Conservation (phyloP, 2,329 filamentous ascomycete species). For the Fusarium staphyleae region DNA sequence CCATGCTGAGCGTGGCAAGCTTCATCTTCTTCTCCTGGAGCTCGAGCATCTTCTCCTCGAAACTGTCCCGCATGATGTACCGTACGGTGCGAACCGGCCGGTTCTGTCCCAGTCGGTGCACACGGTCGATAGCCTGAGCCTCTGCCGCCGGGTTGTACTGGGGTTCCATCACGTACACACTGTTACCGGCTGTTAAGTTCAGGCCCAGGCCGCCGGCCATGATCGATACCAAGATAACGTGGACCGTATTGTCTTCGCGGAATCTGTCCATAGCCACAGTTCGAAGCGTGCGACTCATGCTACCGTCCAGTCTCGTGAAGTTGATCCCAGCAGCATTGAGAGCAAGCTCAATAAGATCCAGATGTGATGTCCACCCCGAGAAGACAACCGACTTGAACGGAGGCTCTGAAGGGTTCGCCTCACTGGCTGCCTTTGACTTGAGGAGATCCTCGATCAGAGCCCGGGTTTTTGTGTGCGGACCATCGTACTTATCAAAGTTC, state of each 20-base stretch:
- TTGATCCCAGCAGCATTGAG: constrained; percentile 71
- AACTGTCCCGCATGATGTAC: constrained; percentile 88
- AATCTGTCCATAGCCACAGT: constrained; percentile 79
- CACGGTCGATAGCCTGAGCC: constrained; percentile 91
- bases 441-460: constrained; percentile 80
- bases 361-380: constrained; percentile 93
- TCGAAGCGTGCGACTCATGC: constrained; percentile 79
- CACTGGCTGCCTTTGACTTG: constrained; percentile 67
- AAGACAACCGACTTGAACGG: constrained; percentile 95
- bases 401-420: constrained; percentile 66
- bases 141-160: constrained; percentile 97
- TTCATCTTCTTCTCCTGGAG: constrained; percentile 93
- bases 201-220: constrained; percentile 90
- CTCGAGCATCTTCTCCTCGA: constrained; percentile 92
- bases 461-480: constrained; percentile 90
- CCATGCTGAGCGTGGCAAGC: constrained; percentile 86
- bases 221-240: constrained; percentile 89
- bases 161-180: constrained; percentile 96
- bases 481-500: constrained; percentile 75
- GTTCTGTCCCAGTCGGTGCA: constrained; percentile 89
- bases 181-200: constrained; percentile 85
- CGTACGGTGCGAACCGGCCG: constrained; percentile 86
- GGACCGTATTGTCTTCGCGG: constrained; percentile 72
- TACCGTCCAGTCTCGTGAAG: constrained; percentile 87
- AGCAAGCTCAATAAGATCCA: constrained; percentile 89